A percentile compares a stretch with the other conserved stretches of the same genome.
These are phyloP conservation scores for Quercus agrifolia DNA, from an alignment of 306 rosid species.

Conservation along the genomic window DNA sequence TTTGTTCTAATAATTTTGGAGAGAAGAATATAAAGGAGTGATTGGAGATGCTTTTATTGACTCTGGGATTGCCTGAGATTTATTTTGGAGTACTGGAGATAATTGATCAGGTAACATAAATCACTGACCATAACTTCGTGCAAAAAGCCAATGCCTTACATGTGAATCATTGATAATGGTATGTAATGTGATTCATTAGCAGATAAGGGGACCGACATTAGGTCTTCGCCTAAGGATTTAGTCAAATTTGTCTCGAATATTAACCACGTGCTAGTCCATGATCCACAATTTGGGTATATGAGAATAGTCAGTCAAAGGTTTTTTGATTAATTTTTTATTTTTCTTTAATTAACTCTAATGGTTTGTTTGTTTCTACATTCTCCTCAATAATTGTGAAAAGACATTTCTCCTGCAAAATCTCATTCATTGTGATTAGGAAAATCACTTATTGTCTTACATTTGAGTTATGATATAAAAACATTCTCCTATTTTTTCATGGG, in stretches of 20 bases:
- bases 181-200: neutral
- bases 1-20: too few relatives aligned
- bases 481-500: accelerated
- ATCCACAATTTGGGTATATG: too few relatives aligned
- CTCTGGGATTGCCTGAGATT: neutral
- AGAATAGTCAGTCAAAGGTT: too few relatives aligned
- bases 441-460: too few relatives aligned
- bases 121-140: neutral
- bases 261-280: too few relatives aligned
- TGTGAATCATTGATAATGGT: too few relatives aligned
- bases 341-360: too few relatives aligned
- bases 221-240: neutral
- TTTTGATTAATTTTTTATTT: too few relatives aligned
- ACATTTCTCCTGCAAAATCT: neutral
- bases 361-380: too few relatives aligned
- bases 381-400: neutral
- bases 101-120: neutral
- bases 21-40: too few relatives aligned
- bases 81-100: neutral
- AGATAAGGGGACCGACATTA: neutral
- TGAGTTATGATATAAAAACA: too few relatives aligned
- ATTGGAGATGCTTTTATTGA: too few relatives aligned
- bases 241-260: neutral
- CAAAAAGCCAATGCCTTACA: neutral
- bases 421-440: neutral